Evolutionary conservation across 2,329 filamentous ascomycete genomes (phyloP), one percentile per base, ranked within the genome.

Genomic region (Trichoderma gracile): DNA sequence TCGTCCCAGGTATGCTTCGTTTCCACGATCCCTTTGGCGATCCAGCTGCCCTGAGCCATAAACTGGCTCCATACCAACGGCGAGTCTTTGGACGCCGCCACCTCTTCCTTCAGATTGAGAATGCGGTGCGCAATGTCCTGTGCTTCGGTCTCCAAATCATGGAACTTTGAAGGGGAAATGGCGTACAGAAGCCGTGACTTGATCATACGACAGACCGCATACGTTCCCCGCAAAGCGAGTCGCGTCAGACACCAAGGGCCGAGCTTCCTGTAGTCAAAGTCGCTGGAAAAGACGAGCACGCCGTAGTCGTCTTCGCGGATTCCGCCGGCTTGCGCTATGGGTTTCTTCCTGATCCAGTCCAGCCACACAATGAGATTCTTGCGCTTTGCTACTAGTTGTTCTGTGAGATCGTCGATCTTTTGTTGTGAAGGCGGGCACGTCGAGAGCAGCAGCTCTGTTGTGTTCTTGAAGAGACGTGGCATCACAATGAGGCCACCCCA

Each of bases 171-270:
- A 5, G 58, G 58, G 33, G 47, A n/a, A n/a, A 53, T 12, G 17
- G 58, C 58, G 27, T 21, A 61, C 8, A 61, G 33, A 2, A 61
- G 58, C n/a, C 58, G 38, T 9, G 58, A 50, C n/a, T 61, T 61
- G 38, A 61, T 38, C 58, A 61, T 61, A 38, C 58, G 58, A 45
- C 58, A 61, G n/a, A 61, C 58, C 19, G 58, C 33, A 21, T 61
- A 61, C 21, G 58, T 61, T 33, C 58, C 58, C 21, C 58, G 23
- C 14, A 61, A 17, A 3, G 47, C 58, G 4, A 61, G 38, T 14
- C 58, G 47, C 15, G 58, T 61, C 12, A 61, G n/a, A n/a, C 58
- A 61, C 58, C 33, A 61, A 25, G 58, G 58, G 19, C 58, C 58
- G 30, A 61, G 10, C 12, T 17, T 14, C 38, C 21, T 45, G 9